Evolutionary conservation across 176 grass and related monocot species (phyloP), one percentile per base, ranked within the genome.

Genomic region (Aegilops tauschii): DNA sequence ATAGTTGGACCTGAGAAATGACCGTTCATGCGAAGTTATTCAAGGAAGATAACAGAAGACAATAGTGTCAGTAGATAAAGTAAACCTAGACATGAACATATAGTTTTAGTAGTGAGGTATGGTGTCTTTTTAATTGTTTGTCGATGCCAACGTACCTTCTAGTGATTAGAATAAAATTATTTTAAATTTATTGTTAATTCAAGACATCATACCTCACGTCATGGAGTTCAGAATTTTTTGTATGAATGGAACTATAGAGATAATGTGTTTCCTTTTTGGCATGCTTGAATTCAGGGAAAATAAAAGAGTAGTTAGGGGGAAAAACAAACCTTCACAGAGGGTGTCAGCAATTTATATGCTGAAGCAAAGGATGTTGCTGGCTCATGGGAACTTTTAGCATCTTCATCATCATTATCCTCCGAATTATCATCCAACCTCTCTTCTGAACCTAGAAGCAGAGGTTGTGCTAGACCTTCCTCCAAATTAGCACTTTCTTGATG

Each of bases 331-430:
- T 98, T 98, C 34, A 98, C 83, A 61, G 97, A 96, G 28, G 97
- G 97, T 45, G 97, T 96, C 61, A 98, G 87, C 79, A 98, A 90
- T 91, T 89, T 94, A 83, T 98, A 98, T 80, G 97, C 97, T 65
- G 97, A 89, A 83, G 50, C 31, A 68, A 98, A 56, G 70, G 94
- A 91, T 88, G 92, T 93, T 84, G 87, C 92, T 80, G 94, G 92
- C 54, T 69, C 93, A 67, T 90, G 92, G 70, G 92, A 94, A 37
- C 80, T 86, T 88, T 93, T 63, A 23, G 80, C 85, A 61, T 79
- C 80, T 86, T 80, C 88, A 69, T 64, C 85, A 61, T 84, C 84
- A 52, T 87, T 90, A 64, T 94, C 80, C 28, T 91, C 94, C 1
- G 30, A 80, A 44, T 89, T 85, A 69, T 85, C 94, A 23, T 92